phyloP scores from a whole-genome alignment of 169 alveolate species.

The Eimeria maxima region DNA sequence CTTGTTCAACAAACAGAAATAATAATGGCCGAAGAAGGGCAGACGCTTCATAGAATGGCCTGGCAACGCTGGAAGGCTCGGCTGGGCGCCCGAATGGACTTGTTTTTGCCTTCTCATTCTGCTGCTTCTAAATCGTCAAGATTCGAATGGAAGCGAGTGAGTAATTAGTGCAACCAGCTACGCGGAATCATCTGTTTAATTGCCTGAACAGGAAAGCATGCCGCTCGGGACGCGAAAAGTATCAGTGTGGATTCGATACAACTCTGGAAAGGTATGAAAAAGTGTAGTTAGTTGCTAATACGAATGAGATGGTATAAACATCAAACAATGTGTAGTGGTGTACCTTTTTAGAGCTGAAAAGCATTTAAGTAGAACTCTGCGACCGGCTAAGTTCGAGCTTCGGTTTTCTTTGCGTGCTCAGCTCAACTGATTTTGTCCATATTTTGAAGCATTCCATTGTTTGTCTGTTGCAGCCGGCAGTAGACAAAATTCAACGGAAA shows the following conservation, averaged over 20 bases:
- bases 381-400: not conserved
- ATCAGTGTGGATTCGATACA: not conserved
- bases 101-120: constrained; percentile 1
- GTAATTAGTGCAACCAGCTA: not conserved
- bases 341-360: too few relatives aligned
- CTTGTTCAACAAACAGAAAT: not conserved
- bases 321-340: too few relatives aligned
- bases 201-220: not conserved
- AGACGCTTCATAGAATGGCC: not conserved
- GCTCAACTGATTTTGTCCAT: not conserved
- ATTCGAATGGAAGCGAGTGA: constrained; percentile 12
- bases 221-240: not conserved
- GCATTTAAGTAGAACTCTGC: not conserved
- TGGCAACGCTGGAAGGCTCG: not conserved
- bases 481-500: not conserved
- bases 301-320: too few relatives aligned
- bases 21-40: not conserved
- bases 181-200: not conserved
- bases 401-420: not conserved
- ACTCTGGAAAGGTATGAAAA: not conserved
- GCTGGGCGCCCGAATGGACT: not conserved
- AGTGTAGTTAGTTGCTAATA: too few relatives aligned
- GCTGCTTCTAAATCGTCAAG: constrained; percentile 25
- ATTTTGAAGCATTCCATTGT: not conserved
- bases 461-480: not conserved